phyloP scores from a whole-genome alignment of 768 basidiomycete species.

The Mycena leptocephala region DNA sequence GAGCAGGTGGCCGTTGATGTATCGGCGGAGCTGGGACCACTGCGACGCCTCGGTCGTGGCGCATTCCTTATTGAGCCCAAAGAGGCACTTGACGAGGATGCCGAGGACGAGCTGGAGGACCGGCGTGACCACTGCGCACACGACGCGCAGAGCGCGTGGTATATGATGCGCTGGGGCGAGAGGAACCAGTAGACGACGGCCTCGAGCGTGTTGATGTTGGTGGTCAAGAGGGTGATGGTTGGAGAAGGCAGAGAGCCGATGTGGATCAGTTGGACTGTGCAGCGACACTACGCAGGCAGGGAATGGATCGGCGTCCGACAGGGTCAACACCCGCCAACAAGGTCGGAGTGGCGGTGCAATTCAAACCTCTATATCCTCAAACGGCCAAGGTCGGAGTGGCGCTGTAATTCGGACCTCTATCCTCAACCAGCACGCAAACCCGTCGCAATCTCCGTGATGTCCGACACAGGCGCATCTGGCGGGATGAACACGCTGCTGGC shows the following conservation, averaged over 20 bases:
- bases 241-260: constrained; percentile 69
- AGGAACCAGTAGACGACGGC: constrained; percentile 63
- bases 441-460: no score
- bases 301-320: constrained; percentile 79
- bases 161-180: constrained; percentile 54
- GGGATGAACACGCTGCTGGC: constrained; percentile 60
- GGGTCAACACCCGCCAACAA: no score
- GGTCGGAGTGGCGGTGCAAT: no score
- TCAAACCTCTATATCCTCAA: no score
- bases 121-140: constrained; percentile 54
- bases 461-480: constrained; percentile 72
- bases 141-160: constrained; percentile 57
- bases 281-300: constrained; percentile 65
- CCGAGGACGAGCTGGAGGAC: constrained; percentile 56
- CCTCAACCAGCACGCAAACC: no score
- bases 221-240: no score
- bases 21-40: no score
- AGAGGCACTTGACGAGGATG: constrained; percentile 61
- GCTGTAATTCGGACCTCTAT: no score
- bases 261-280: constrained; percentile 60
- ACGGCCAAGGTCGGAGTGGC: no score
- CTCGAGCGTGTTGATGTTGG: constrained; percentile 57
- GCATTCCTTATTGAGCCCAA: no score
- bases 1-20: constrained; percentile 56
- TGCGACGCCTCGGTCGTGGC: no score